These are phyloP conservation scores for sweet orange (Citrus sinensis) DNA, from an alignment of 345 rosid species.

Conservation along the genomic window DVS_A1.0 CM039163.1:35225001-35225500, in stretches of 20 bases:
- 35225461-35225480: background rate
- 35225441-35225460: conserved; percentile 52
- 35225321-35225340: background rate
- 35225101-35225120: conserved; percentile 93
- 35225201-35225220: background rate
- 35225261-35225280: background rate
- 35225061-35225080: conserved; percentile 85
- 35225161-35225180: background rate
- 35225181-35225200: background rate
- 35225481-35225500: background rate
- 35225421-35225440: conserved; percentile 85
- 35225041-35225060: conserved; percentile 40
- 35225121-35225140: conserved; percentile 62
- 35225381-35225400: conserved; percentile 93
- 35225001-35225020: conserved; percentile 1
- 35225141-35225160: background rate
- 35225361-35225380: conserved; percentile 89
- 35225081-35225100: conserved; percentile 94
- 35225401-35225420: conserved; percentile 97
- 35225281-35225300: background rate
- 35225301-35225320: background rate
- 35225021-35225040: background rate
- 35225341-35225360: conserved; percentile 45
- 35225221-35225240: background rate
- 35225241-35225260: background rate